phyloP scores from a whole-genome alignment of 495 filamentous ascomycete genomes.

The Glutinoglossum americanum region DNA sequence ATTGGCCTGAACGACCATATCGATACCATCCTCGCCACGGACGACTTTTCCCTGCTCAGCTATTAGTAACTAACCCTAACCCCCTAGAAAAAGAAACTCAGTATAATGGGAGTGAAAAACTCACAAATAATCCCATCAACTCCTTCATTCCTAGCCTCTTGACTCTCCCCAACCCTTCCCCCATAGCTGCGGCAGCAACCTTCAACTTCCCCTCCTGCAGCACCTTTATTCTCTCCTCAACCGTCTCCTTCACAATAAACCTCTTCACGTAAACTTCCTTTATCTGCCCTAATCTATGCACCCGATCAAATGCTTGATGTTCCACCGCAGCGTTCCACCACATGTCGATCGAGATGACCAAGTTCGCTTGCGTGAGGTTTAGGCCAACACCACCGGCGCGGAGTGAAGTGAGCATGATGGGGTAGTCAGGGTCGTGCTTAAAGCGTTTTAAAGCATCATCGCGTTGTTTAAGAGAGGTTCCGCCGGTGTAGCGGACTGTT shows the following conservation, averaged over 20 bases:
- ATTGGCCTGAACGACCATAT: not conserved
- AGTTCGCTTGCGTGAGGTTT: conserved; percentile 75
- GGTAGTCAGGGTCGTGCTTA: conserved; percentile 60
- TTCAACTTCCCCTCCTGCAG: conserved; percentile 71
- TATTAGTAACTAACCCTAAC: not conserved
- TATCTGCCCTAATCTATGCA: conserved; percentile 72
- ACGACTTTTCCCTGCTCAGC: not conserved
- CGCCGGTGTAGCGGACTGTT: conserved; percentile 22
- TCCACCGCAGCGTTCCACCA: conserved; percentile 95
- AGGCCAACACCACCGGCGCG: conserved; percentile 71
- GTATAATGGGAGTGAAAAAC: not conserved
- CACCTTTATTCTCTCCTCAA: conserved; percentile 73
- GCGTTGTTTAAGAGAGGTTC: conserved; percentile 48
- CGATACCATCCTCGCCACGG: not conserved
- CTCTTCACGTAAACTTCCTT: conserved; percentile 58
- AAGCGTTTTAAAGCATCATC: conserved; percentile 16
- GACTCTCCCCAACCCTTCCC: conserved; percentile 9
- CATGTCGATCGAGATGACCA: conserved; percentile 62
- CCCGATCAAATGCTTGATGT: conserved; percentile 81
- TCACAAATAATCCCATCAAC: conserved; percentile 1
- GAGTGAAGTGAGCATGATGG: conserved; percentile 64
- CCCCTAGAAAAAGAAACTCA: not conserved
- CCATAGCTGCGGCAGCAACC: conserved; percentile 31
- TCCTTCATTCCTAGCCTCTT: not conserved
- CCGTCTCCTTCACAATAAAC: conserved; percentile 58